Base-by-base conservation (phyloP, 2,329 filamentous ascomycete species). In the Paramyrothecium sp. region DNA sequence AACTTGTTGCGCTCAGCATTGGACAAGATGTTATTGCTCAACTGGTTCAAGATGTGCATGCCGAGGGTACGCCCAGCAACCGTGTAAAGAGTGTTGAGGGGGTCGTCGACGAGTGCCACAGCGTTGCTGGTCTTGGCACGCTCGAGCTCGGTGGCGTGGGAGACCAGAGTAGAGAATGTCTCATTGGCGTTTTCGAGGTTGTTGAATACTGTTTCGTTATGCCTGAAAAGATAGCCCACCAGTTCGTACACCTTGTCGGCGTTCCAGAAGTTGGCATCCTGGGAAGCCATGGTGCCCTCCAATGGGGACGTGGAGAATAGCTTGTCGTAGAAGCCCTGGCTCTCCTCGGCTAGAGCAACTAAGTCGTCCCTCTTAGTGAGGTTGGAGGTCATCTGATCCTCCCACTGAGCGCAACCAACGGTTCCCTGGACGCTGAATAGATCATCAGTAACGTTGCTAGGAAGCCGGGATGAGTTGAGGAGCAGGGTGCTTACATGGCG, bases 141-240 rank as follows among this genome's bases (percentile, higher is more conserved):
- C 74, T 95, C 87, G 68, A 92, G 85, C 19, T 74, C 73, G 60
- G 87, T 82, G 53, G 92, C 92, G 21, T 93, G 81, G 4, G 75
- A 77, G 57, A 79, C 78, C 38, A 94, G 80, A 38, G 66, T 61
- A n/a, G 78, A 80, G 22, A 75, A 59, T 0, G 66, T 71, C 1
- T 54, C 23, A 61, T 72, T 67, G 47, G 63, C 65, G 38, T 70
- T 62, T 8, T 63, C 53, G 3, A 90, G 67, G 2, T 64, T 63
- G 1, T 67, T 60, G 23, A 68, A 67, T 8, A 80, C 71, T 1
- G 77, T 77, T 38, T 70, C 64, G 58, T 85, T 81, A 69, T 87
- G 82, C 11, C 69, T 73, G 63, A 79, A 80, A 62, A 79, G 71
- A 65, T 83, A 87, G n/a, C 72, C 69, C 19, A 84, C 82, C 51